phyloP scores from a whole-genome alignment of 805 yeast genomes.

The Myxozyma udenii region DNA sequence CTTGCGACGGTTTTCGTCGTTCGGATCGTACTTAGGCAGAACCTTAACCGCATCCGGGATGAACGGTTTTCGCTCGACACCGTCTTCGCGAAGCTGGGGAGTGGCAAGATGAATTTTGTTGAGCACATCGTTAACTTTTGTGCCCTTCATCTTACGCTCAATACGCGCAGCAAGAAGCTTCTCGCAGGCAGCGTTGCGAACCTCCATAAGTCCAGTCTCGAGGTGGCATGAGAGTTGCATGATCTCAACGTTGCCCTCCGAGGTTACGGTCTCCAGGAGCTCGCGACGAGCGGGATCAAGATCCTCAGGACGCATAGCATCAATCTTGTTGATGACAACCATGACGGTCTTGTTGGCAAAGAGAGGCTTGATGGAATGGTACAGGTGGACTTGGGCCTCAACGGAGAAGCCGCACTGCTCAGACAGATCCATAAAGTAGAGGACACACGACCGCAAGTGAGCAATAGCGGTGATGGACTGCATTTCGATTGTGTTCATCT shows the following conservation, averaged over 20 bases:
- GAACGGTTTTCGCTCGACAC: slow-evolving; percentile 63
- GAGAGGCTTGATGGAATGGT: slow-evolving; percentile 94
- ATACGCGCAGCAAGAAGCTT: slow-evolving; percentile 91
- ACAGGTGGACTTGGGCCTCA: slow-evolving; percentile 94
- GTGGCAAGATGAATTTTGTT: slow-evolving; percentile 93
- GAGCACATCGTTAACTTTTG: slow-evolving; percentile 81
- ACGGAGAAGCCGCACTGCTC: slow-evolving; percentile 99
- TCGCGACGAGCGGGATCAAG: slow-evolving; percentile 71
- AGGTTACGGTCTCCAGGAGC: slow-evolving; percentile 59
- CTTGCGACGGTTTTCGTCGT: slow-evolving; percentile 76
- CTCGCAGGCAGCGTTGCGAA: slow-evolving; percentile 96
- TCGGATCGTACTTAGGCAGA: slow-evolving; percentile 64
- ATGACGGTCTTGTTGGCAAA: slow-evolving; percentile 95
- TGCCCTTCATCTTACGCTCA: slow-evolving; percentile 90
- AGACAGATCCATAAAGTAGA: slow-evolving; percentile 96
- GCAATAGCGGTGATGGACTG: slow-evolving; percentile 98
- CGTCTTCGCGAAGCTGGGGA: slow-evolving; percentile 81
- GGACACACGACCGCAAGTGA: slow-evolving; percentile 91
- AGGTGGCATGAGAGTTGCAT: slow-evolving; percentile 91
- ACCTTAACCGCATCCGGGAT: slow-evolving; percentile 73
- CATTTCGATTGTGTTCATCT: slow-evolving; percentile 99
- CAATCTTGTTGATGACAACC: slow-evolving; percentile 94
- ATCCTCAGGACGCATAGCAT: slow-evolving; percentile 82
- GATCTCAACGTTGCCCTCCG: slow-evolving; percentile 71
- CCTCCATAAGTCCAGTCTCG: slow-evolving; percentile 92